Conservation (phyloP, 1,284 basidiomycete species). For the Athelia sp. region DNA sequence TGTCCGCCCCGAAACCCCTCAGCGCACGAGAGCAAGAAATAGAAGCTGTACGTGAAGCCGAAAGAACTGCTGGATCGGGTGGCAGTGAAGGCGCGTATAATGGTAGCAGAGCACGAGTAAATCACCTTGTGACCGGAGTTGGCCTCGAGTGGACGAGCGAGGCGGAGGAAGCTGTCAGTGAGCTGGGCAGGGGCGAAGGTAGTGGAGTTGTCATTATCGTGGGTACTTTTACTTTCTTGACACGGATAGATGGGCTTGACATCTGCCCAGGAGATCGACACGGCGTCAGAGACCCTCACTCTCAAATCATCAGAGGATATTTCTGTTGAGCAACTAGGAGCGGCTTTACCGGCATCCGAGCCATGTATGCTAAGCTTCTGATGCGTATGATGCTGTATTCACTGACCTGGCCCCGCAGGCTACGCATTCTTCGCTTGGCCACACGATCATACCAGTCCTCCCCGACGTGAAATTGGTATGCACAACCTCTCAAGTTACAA, state of each 20-base stretch:
- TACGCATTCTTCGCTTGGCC: constrained; percentile 78
- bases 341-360: constrained; percentile 48
- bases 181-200: constrained; percentile 44
- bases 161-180: constrained; percentile 57
- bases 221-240: constrained; percentile 19
- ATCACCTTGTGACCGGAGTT: constrained; percentile 51
- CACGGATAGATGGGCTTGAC: constrained; percentile 2
- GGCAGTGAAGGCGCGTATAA: constrained; percentile 39
- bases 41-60: constrained; percentile 69
- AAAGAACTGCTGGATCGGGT: constrained; percentile 40
- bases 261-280: constrained; percentile 51
- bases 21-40: constrained; percentile 79
- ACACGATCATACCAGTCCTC: constrained; percentile 32
- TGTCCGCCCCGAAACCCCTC: constrained; percentile 74
- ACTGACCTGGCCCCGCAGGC: constrained; percentile 28
- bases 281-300: constrained; percentile 49
- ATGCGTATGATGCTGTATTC: neutral
- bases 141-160: constrained; percentile 63
- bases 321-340: constrained; percentile 37
- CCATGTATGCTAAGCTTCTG: constrained; percentile 31
- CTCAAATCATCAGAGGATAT: constrained; percentile 36
- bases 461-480: constrained; percentile 54
- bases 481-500: constrained; percentile 1
- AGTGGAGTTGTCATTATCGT: constrained; percentile 64
- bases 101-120: constrained; percentile 50